phyloP scores from a whole-genome alignment of 768 basidiomycete species.

The Mycena venus region DNA sequence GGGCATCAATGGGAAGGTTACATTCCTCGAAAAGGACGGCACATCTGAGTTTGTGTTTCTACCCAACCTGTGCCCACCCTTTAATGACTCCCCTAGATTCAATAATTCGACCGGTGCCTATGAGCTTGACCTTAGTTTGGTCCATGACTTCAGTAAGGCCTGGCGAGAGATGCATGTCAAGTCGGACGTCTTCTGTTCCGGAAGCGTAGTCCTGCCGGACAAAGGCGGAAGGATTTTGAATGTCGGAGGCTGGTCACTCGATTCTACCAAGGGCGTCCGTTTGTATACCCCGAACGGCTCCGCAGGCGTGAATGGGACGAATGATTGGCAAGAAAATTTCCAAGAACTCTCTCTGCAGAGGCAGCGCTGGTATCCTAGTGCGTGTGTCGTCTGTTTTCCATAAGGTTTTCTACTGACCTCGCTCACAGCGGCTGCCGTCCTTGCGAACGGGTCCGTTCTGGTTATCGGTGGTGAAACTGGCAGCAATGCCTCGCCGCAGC shows the following conservation, averaged over 20 bases:
- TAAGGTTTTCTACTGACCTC: background rate
- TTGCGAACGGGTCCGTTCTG: conserved; percentile 77
- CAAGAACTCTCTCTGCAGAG: conserved; percentile 68
- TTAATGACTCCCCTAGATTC: conserved; percentile 47
- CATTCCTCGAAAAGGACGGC: conserved; percentile 82
- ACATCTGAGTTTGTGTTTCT: conserved; percentile 60
- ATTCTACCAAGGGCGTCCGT: conserved; percentile 81
- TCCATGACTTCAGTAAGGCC: conserved; percentile 60
- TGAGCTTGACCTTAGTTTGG: conserved; percentile 77
- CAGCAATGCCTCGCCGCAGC: conserved; percentile 74
- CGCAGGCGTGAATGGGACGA: conserved; percentile 78
- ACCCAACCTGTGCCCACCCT: background rate
- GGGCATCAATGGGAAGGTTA: conserved; percentile 86
- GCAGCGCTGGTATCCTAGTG: conserved; percentile 49
- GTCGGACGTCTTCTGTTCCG: conserved; percentile 87
- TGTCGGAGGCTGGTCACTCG: conserved; percentile 80
- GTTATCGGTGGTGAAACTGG: conserved; percentile 76
- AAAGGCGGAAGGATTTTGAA: conserved; percentile 76
- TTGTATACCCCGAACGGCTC: conserved; percentile 79
- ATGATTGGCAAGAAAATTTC: conserved; percentile 85
- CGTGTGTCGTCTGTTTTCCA: conserved; percentile 13
- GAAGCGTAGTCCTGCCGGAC: conserved; percentile 80
- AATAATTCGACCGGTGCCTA: conserved; percentile 83
- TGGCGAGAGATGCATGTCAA: conserved; percentile 85
- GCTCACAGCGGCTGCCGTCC: conserved; percentile 78